Percentiles rank a stretch among this genome's conserved stretches.
Evolutionary conservation across 129 eudicot genomes (phyloP).

Genomic region (Flaveria bidentis): DNA sequence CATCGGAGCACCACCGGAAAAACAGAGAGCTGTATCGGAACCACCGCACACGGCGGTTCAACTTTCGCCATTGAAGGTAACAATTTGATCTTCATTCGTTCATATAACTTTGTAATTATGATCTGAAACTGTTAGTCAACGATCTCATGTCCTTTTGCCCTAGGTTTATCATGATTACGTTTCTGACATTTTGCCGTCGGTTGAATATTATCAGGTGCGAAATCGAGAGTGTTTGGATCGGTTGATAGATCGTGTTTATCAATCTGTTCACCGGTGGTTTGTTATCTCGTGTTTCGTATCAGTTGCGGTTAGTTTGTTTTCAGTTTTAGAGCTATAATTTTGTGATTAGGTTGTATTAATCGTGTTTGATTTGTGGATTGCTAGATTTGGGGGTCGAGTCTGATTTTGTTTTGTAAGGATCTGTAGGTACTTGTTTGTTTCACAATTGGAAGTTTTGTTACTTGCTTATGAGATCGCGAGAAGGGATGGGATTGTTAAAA

Average conservation of each 20-base stretch:
- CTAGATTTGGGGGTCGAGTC: not conserved
- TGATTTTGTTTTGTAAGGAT: not conserved
- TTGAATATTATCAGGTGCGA: slow-evolving; percentile 14
- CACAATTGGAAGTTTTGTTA: slow-evolving; percentile 8
- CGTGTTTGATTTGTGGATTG: not conserved
- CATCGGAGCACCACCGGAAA: slow-evolving; percentile 23
- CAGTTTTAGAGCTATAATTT: slow-evolving; percentile 12
- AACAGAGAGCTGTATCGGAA: slow-evolving; percentile 17
- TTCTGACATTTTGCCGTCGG: slow-evolving; percentile 19
- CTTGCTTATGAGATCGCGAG: too few species aligned
- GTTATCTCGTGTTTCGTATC: slow-evolving; percentile 15
- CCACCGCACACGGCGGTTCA: slow-evolving; percentile 24
- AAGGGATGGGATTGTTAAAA: too few species aligned
- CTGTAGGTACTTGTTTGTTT: slow-evolving; percentile 20
- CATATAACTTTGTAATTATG: not conserved
- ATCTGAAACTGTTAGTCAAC: slow-evolving; percentile 13
- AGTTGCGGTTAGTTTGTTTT: slow-evolving; percentile 25
- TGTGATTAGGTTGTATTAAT: slow-evolving; percentile 16
- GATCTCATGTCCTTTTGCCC: slow-evolving; percentile 20
- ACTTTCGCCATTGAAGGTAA: slow-evolving; percentile 26
- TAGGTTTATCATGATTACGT: slow-evolving; percentile 18
- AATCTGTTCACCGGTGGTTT: slow-evolving; percentile 8
- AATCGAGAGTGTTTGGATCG: slow-evolving; percentile 28
- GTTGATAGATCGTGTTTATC: slow-evolving; percentile 18
- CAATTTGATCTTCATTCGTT: not conserved